A percentile compares a stretch with the other conserved stretches of the same genome.
Evolutionary conservation across 148 eudicot genomes (phyloP).

Genomic region (Spergularia marina): DNA sequence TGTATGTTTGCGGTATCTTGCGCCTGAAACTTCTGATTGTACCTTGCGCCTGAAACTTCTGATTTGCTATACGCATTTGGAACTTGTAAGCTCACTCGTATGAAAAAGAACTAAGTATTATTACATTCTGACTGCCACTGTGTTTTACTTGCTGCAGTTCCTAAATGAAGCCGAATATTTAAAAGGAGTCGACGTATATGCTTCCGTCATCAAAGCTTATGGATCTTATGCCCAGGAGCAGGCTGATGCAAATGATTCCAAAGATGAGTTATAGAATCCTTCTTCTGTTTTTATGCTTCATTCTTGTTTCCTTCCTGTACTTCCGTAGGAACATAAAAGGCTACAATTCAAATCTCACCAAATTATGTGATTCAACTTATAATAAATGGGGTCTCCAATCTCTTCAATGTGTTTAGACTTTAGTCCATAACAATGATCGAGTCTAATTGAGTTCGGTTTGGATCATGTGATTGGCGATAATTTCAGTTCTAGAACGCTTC

Average conservation of each 20-base stretch:
- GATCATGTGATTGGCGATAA: too few species aligned
- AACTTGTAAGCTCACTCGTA: not conserved
- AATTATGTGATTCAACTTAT: too few species aligned
- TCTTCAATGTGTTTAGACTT: too few species aligned
- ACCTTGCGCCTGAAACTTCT: not conserved
- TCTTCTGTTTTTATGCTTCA: not conserved
- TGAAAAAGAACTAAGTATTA: not conserved
- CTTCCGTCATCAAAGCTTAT: slow-evolving; percentile 60
- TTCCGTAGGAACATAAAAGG: too few species aligned
- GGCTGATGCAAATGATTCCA: slow-evolving; percentile 32
- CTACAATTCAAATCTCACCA: too few species aligned
- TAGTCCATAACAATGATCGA: too few species aligned
- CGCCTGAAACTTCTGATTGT: too few species aligned
- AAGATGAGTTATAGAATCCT: slow-evolving; percentile 51
- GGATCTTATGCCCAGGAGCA: slow-evolving; percentile 45
- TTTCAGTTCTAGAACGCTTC: too few species aligned
- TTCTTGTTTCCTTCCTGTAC: too few species aligned
- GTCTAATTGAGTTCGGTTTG: too few species aligned
- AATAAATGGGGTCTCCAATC: too few species aligned
- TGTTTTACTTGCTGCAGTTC: slow-evolving; percentile 47
- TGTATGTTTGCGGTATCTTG: too few species aligned
- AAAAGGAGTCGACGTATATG: slow-evolving; percentile 61
- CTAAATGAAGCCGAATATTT: slow-evolving; percentile 62
- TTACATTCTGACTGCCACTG: slow-evolving; percentile 2
- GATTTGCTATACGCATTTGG: not conserved